Evolutionary conservation across 345 rosid species (phyloP).

Genomic region (Gossypium bickii): DNA sequence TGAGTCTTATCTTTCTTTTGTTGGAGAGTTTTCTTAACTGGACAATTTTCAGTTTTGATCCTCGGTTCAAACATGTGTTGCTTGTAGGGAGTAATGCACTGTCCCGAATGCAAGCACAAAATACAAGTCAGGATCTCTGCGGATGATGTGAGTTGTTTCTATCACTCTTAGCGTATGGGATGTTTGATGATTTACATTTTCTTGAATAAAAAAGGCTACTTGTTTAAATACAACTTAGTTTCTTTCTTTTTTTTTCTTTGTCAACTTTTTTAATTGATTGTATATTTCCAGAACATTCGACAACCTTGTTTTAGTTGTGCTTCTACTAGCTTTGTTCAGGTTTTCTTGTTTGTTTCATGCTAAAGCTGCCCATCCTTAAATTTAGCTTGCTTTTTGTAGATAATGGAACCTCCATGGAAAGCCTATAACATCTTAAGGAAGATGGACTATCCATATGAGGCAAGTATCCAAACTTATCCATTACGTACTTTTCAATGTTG

Average conservation of each 20-base stretch:
- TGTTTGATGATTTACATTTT: background rate
- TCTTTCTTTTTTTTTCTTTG: background rate
- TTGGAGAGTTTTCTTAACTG: slow-evolving; percentile 6
- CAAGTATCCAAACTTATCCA: slow-evolving; percentile 21
- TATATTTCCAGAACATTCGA: background rate
- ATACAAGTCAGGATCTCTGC: slow-evolving; percentile 85
- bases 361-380: slow-evolving; percentile 1
- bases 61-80: slow-evolving; percentile 15
- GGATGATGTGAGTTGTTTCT: slow-evolving; percentile 70
- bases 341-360: background rate
- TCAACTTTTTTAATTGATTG: background rate
- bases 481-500: background rate
- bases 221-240: background rate
- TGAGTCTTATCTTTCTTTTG: slow-evolving; percentile 28
- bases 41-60: slow-evolving; percentile 8
- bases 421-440: slow-evolving; percentile 73
- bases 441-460: slow-evolving; percentile 97
- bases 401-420: slow-evolving; percentile 96
- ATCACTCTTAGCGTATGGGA: background rate
- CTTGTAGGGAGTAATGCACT: slow-evolving; percentile 83
- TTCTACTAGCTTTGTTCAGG: too few species aligned
- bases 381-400: slow-evolving; percentile 37
- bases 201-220: background rate
- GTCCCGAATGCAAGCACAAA: slow-evolving; percentile 87
- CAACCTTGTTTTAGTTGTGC: background rate